Conservation (phyloP, 345 rosid genomes). For the Camelina laxa region DNA sequence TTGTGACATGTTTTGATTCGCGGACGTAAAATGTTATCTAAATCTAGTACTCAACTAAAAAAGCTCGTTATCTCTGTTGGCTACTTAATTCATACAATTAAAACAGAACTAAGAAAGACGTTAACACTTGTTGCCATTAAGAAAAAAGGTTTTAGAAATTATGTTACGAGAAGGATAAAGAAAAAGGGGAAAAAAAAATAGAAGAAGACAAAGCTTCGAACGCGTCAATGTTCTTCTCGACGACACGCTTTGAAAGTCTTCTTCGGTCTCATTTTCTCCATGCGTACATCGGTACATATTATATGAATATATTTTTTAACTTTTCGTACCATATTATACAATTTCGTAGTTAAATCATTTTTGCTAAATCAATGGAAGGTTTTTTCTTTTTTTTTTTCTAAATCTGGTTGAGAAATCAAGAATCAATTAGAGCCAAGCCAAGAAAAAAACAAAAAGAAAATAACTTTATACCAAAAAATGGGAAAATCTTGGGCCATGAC, state of each 20-base stretch:
- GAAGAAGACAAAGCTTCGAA: slow-evolving; percentile 29
- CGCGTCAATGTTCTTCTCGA: slow-evolving; percentile 21
- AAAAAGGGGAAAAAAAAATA: not conserved
- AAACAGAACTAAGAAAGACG: too few relatives aligned
- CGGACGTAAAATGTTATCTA: not conserved
- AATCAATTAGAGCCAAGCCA: not conserved
- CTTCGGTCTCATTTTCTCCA: slow-evolving; percentile 12
- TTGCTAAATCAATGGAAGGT: not conserved
- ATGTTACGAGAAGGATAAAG: not conserved
- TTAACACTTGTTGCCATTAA: too few relatives aligned
- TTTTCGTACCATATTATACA: not conserved
- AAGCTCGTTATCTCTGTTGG: not conserved
- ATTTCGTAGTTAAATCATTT: not conserved
- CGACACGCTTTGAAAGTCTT: slow-evolving; percentile 30
- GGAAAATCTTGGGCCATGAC: slow-evolving; percentile 6
- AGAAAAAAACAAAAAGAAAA: not conserved
- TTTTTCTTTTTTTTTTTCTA: too few relatives aligned
- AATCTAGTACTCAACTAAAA: slow-evolving; percentile 6
- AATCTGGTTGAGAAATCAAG: not conserved
- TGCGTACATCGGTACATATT: not conserved
- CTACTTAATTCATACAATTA: not conserved
- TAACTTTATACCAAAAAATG: not conserved
- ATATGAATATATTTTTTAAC: not conserved
- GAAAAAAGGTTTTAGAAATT: not conserved
- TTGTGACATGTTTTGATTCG: not conserved